phyloP scores from a whole-genome alignment of 2,329 filamentous ascomycete species.

The Teratosphaeriaceae sp. region DNA sequence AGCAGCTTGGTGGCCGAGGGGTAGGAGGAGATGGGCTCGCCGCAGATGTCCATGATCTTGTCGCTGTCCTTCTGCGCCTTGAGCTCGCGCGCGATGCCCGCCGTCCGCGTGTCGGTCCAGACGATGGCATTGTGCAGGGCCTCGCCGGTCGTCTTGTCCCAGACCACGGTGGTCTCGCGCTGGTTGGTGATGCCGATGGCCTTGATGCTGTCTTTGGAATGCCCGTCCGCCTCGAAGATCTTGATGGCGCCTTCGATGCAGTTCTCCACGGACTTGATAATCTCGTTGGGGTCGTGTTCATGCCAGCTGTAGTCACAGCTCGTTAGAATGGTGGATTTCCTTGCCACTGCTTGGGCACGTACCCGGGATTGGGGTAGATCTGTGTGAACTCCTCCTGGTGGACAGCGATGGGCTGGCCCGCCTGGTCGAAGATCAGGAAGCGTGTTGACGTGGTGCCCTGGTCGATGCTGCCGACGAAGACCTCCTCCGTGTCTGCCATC shows the following conservation, averaged over 20 bases:
- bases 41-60: slow-evolving; percentile 62
- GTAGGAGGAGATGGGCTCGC: slow-evolving; percentile 80
- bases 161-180: slow-evolving; percentile 79
- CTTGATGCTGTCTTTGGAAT: slow-evolving; percentile 61
- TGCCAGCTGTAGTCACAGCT: slow-evolving; percentile 59
- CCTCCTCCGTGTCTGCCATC: slow-evolving; percentile 33
- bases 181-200: slow-evolving; percentile 85
- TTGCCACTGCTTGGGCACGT: slow-evolving; percentile 32
- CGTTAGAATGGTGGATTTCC: neutral
- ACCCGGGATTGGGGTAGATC: slow-evolving; percentile 79
- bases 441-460: slow-evolving; percentile 85
- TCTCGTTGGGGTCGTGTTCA: slow-evolving; percentile 75
- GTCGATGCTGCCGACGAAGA: slow-evolving; percentile 82
- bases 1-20: slow-evolving; percentile 83
- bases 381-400: slow-evolving; percentile 86
- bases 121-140: slow-evolving; percentile 79
- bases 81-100: slow-evolving; percentile 67
- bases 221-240: slow-evolving; percentile 63
- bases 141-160: slow-evolving; percentile 75
- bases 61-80: slow-evolving; percentile 63
- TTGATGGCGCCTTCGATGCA: slow-evolving; percentile 74
- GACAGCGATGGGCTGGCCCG: slow-evolving; percentile 69
- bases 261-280: slow-evolving; percentile 66
- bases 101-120: slow-evolving; percentile 82
- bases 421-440: slow-evolving; percentile 82